Conservation (phyloP, 345 rosid genomes). For the Eutrema yunnanense region DNA sequence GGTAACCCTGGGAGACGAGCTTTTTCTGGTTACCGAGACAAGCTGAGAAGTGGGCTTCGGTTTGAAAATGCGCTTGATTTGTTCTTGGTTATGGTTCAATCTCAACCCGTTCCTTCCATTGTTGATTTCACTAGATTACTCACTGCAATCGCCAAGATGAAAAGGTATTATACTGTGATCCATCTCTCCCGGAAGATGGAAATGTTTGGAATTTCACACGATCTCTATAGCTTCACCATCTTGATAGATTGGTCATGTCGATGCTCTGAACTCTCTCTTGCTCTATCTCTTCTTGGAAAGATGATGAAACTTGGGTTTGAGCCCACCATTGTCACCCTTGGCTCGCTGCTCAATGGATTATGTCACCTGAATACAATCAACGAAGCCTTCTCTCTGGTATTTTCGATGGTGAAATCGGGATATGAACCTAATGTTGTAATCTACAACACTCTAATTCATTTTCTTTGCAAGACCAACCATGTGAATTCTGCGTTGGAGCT, state of each 20-base stretch:
- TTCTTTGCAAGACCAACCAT: not conserved
- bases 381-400: not conserved
- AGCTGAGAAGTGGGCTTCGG: not conserved
- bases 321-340: not conserved
- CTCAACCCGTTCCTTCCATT: constrained; percentile 7
- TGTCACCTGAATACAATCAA: not conserved
- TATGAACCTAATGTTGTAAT: not conserved
- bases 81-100: constrained; percentile 14
- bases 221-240: constrained; percentile 12
- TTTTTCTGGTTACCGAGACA: not conserved
- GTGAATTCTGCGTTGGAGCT: not conserved
- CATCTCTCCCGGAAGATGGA: not conserved
- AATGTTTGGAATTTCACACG: not conserved
- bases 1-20: not conserved
- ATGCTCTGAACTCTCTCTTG: not conserved
- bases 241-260: constrained; percentile 1
- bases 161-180: not conserved
- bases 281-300: not conserved
- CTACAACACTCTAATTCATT: constrained; percentile 1
- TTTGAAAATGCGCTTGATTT: constrained; percentile 7
- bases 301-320: constrained; percentile 12
- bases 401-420: not conserved
- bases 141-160: not conserved
- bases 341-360: constrained; percentile 6
- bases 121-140: constrained; percentile 15